Percentiles rank a stretch among this genome's conserved stretches.
These are phyloP conservation scores for Fusarium sp. DNA, from an alignment of 2,329 filamentous ascomycete genomes.

Conservation along the genomic window DNA sequence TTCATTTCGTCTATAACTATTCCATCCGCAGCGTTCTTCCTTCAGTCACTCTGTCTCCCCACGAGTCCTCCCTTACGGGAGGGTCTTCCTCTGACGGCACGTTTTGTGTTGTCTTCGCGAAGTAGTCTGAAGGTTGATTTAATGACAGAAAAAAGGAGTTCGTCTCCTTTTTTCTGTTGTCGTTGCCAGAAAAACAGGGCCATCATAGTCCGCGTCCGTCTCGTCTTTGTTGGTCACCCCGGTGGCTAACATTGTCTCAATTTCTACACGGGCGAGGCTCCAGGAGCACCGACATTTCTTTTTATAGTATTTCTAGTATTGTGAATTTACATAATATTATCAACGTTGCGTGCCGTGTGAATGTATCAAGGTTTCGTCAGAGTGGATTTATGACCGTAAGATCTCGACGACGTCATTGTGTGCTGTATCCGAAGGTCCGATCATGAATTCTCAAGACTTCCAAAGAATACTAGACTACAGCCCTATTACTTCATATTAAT, in stretches of 20 bases:
- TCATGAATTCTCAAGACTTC: constrained; percentile 7
- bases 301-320: neutral
- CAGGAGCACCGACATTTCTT: constrained; percentile 60
- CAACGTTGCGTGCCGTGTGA: neutral
- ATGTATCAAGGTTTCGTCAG: constrained; percentile 29
- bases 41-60: constrained; percentile 47
- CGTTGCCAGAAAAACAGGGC: constrained; percentile 61
- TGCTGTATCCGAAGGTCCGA: neutral
- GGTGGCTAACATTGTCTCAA: constrained; percentile 28
- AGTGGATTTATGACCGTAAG: constrained; percentile 25
- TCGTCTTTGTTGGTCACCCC: constrained; percentile 39
- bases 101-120: constrained; percentile 52
- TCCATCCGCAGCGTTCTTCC: constrained; percentile 43
- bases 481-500: neutral
- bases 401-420: constrained; percentile 35
- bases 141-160: neutral
- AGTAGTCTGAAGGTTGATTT: constrained; percentile 50
- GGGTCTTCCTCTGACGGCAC: constrained; percentile 50
- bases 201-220: constrained; percentile 66
- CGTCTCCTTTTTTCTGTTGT: constrained; percentile 15
- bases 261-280: constrained; percentile 62
- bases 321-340: constrained; percentile 2
- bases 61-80: constrained; percentile 51
- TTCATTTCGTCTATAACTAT: neutral
- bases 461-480: neutral